Evolutionary conservation across 306 rosid species (phyloP).

Genomic region (Canavalia ensiformis): DNA sequence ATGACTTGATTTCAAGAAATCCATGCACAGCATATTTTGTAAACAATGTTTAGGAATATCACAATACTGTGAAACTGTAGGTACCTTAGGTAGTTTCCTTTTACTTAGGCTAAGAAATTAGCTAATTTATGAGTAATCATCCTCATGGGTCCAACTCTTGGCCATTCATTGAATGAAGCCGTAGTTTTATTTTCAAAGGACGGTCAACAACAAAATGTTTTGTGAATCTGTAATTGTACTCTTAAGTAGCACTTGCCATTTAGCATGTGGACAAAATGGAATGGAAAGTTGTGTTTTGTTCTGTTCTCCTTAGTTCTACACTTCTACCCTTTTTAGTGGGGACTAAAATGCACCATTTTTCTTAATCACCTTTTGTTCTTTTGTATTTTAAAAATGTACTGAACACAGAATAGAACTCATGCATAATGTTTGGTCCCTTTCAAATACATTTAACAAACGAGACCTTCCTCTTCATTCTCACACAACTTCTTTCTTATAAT

Average conservation of each 20-base stretch:
- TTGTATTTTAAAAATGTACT: neutral
- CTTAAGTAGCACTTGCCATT: conserved; percentile 2
- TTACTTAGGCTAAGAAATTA: neutral
- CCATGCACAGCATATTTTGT: neutral
- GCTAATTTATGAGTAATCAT: conserved; percentile 19
- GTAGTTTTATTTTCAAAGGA: conserved; percentile 1
- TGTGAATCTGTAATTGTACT: neutral
- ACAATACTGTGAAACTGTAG: conserved; percentile 2
- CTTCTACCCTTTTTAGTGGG: neutral
- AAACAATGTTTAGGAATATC: neutral
- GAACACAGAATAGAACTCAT: neutral
- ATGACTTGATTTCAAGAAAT: conserved; percentile 3
- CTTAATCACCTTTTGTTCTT: neutral
- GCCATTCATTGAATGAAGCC: conserved; percentile 12
- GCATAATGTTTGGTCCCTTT: neutral
- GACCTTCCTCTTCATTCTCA: neutral
- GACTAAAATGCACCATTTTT: neutral
- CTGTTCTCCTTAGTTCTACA: neutral
- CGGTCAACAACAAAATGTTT: neutral
- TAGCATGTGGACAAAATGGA: neutral
- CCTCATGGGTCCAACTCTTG: neutral
- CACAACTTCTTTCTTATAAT: conserved; percentile 16
- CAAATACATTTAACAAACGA: neutral
- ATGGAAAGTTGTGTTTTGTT: neutral
- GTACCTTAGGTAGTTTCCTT: neutral